Evolutionary conservation across 2,329 filamentous ascomycete species (phyloP).

Genomic region (Thelonectria discophora): DNA sequence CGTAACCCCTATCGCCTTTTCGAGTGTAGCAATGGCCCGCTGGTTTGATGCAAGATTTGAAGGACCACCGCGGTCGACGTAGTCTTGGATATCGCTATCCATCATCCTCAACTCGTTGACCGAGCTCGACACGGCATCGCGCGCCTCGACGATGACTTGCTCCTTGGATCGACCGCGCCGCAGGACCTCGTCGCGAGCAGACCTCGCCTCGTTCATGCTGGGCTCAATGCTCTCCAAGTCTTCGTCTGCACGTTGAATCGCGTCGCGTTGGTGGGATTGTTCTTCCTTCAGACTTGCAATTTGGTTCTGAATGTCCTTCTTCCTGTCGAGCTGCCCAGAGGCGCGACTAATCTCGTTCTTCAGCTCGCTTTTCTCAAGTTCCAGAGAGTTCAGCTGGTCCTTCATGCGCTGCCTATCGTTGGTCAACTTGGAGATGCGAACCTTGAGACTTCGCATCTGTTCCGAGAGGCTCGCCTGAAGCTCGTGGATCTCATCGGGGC

Average conservation of each 20-base stretch:
- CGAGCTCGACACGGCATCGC: slow-evolving; percentile 76
- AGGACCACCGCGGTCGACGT: slow-evolving; percentile 78
- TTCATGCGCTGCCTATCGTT: slow-evolving; percentile 76
- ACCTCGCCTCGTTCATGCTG: slow-evolving; percentile 77
- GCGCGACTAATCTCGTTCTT: slow-evolving; percentile 76
- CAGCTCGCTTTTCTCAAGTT: slow-evolving; percentile 80
- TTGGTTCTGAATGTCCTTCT: slow-evolving; percentile 73
- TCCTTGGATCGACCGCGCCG: slow-evolving; percentile 77
- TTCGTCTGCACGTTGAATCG: slow-evolving; percentile 73
- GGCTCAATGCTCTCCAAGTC: slow-evolving; percentile 80
- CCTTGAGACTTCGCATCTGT: slow-evolving; percentile 71
- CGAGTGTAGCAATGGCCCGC: slow-evolving; percentile 72
- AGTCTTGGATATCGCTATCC: slow-evolving; percentile 80
- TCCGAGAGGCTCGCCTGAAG: slow-evolving; percentile 74
- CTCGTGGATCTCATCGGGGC: slow-evolving; percentile 84
- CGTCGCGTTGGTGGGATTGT: slow-evolving; percentile 73
- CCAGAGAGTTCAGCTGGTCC: slow-evolving; percentile 72
- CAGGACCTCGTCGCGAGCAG: slow-evolving; percentile 79
- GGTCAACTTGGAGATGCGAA: slow-evolving; percentile 70
- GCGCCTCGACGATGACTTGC: slow-evolving; percentile 74
- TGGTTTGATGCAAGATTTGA: slow-evolving; percentile 75
- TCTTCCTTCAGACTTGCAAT: slow-evolving; percentile 78
- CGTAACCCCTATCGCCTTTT: slow-evolving; percentile 69
- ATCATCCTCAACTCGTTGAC: slow-evolving; percentile 80
- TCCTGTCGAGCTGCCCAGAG: slow-evolving; percentile 82